Evolutionary conservation across 768 basidiomycete species (phyloP).

Genomic region (Mycena venus): DNA sequence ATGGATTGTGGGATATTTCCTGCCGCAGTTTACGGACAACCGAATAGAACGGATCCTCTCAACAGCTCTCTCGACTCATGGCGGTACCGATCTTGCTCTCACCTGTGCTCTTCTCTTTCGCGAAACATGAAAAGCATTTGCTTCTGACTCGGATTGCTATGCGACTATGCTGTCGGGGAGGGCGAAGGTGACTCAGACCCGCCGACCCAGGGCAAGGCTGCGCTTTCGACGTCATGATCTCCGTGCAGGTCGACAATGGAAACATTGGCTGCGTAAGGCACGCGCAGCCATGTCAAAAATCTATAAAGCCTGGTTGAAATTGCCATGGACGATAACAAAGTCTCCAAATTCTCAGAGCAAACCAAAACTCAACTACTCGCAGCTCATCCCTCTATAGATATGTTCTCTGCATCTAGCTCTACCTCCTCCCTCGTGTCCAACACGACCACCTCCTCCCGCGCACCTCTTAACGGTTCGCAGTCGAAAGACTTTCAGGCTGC

Average conservation of each 20-base stretch:
- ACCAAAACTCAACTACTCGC: background rate
- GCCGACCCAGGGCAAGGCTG: background rate
- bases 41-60: too few relatives aligned
- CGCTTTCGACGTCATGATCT: background rate
- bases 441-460: constrained; percentile 17
- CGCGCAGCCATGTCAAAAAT: constrained; percentile 2
- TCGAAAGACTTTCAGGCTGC: constrained; percentile 22
- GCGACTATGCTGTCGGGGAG: background rate
- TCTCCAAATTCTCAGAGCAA: background rate
- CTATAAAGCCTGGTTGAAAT: background rate
- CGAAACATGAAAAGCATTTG: background rate
- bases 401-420: constrained; percentile 17
- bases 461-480: constrained; percentile 1
- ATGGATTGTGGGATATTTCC: too few relatives aligned
- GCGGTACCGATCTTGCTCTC: background rate
- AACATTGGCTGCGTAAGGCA: constrained; percentile 13
- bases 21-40: too few relatives aligned
- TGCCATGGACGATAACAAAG: background rate
- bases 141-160: background rate
- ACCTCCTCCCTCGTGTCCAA: constrained; percentile 18
- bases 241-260: background rate
- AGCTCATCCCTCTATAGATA: background rate
- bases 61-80: too few relatives aligned
- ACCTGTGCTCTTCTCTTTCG: too few relatives aligned
- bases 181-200: background rate